Percentiles rank a stretch among this genome's conserved stretches.
Evolutionary conservation across 1,139 yeast species (phyloP).

Genomic region (Blastobotrys ciferrii): DNA sequence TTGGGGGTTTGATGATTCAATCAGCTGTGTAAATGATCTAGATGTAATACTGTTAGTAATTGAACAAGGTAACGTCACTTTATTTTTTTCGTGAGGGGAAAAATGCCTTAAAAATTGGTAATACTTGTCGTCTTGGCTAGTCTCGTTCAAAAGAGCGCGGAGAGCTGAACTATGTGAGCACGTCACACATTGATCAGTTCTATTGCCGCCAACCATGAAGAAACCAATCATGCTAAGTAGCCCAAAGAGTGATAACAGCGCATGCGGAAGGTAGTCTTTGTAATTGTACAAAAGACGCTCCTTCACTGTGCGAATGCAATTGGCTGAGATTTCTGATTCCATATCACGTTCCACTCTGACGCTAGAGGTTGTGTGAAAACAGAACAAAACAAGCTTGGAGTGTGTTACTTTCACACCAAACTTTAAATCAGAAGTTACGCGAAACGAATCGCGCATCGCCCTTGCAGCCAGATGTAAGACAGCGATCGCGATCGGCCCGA

Average conservation of each 20-base stretch:
- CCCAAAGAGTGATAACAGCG: neutral
- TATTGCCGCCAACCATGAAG: neutral
- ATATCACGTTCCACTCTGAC: neutral
- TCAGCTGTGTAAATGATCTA: constrained; percentile 2
- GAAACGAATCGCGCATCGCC: too few species aligned
- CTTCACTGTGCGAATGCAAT: neutral
- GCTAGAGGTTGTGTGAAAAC: neutral
- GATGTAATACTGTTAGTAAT: neutral
- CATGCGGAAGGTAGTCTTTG: neutral
- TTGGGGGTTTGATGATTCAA: neutral
- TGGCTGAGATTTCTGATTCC: neutral
- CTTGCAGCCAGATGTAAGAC: too few species aligned
- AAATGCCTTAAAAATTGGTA: constrained; percentile 4
- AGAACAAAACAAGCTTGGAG: too few species aligned
- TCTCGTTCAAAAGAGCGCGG: neutral
- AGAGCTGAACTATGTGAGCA: neutral
- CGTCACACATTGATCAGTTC: neutral
- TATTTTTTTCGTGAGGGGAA: too few species aligned
- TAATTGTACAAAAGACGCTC: neutral
- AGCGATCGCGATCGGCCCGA: constrained; percentile 6
- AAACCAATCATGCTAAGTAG: neutral
- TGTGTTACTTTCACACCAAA: too few species aligned
- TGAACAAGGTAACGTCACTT: too few species aligned
- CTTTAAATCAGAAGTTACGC: too few species aligned
- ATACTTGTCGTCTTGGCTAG: neutral